Evolutionary conservation across 2,329 filamentous ascomycete species (phyloP).

Genomic region (Polychaeton citri): DNA sequence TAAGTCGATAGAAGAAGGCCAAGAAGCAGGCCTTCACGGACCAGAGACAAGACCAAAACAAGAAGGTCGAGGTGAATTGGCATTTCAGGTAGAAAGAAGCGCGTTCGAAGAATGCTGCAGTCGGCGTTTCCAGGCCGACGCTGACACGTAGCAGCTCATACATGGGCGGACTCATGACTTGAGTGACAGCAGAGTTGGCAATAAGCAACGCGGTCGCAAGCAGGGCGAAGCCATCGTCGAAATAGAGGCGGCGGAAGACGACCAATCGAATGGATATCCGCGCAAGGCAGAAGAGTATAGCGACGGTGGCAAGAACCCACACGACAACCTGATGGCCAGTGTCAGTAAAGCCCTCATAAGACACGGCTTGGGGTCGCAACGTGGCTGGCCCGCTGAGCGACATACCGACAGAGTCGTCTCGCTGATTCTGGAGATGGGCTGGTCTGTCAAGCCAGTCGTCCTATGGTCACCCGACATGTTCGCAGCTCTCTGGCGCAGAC

Average conservation of each 20-base stretch:
- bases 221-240: constrained; percentile 5
- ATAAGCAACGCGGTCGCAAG: constrained; percentile 2
- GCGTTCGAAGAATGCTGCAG: constrained; percentile 2
- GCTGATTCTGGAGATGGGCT: not conserved
- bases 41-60: constrained; percentile 15
- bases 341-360: no score
- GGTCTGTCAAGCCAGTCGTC: not conserved
- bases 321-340: not conserved
- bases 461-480: not conserved
- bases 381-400: not conserved
- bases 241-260: constrained; percentile 1
- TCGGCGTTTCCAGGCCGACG: constrained; percentile 1
- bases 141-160: constrained; percentile 4
- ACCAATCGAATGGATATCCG: constrained; percentile 3
- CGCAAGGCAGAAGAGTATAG: constrained; percentile 3
- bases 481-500: no score
- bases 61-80: constrained; percentile 11
- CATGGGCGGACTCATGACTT: constrained; percentile 5
- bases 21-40: constrained; percentile 11
- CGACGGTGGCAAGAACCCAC: constrained; percentile 1
- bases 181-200: constrained; percentile 3
- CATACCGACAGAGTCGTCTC: not conserved
- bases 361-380: no score
- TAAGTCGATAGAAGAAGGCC: constrained; percentile 9
- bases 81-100: constrained; percentile 6